Percentiles rank a stretch among this genome's conserved stretches.
Evolutionary conservation across 345 rosid genomes (phyloP).

Genomic region (Geranium brycei): DNA sequence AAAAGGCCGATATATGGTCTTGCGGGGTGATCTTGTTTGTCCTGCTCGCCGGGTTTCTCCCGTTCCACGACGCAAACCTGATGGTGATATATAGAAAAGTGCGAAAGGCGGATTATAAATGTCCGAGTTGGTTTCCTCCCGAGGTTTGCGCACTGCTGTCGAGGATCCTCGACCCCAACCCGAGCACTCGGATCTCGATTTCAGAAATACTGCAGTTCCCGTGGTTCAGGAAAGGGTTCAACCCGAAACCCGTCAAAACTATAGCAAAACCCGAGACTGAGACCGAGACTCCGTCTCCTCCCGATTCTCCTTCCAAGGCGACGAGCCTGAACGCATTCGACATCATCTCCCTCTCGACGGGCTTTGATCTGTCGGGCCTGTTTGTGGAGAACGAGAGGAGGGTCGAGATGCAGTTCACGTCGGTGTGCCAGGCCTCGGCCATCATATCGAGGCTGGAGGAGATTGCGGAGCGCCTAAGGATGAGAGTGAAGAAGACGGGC

Average conservation of each 20-base stretch:
- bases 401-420: slow-evolving; percentile 26
- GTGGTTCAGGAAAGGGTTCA: slow-evolving; percentile 24
- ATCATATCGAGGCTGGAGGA: slow-evolving; percentile 24
- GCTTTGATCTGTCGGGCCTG: slow-evolving; percentile 33
- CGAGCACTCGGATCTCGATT: too few species aligned
- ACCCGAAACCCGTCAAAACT: neutral
- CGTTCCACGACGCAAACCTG: too few species aligned
- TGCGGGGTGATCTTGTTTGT: too few species aligned
- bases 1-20: too few species aligned
- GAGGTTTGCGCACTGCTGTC: too few species aligned
- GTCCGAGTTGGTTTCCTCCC: too few species aligned
- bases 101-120: too few species aligned
- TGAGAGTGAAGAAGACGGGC: slow-evolving; percentile 21
- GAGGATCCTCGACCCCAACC: too few species aligned
- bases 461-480: slow-evolving; percentile 17
- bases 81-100: too few species aligned
- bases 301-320: slow-evolving; percentile 8
- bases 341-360: slow-evolving; percentile 28
- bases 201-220: slow-evolving; percentile 3
- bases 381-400: slow-evolving; percentile 25
- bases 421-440: slow-evolving; percentile 14
- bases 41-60: too few species aligned
- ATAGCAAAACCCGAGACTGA: slow-evolving; percentile 6
- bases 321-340: slow-evolving; percentile 30
- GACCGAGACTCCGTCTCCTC: slow-evolving; percentile 5